Evolutionary conservation across 2,329 filamentous ascomycete species (phyloP).

Genomic region (Ceratocystis diversiconidia): DNA sequence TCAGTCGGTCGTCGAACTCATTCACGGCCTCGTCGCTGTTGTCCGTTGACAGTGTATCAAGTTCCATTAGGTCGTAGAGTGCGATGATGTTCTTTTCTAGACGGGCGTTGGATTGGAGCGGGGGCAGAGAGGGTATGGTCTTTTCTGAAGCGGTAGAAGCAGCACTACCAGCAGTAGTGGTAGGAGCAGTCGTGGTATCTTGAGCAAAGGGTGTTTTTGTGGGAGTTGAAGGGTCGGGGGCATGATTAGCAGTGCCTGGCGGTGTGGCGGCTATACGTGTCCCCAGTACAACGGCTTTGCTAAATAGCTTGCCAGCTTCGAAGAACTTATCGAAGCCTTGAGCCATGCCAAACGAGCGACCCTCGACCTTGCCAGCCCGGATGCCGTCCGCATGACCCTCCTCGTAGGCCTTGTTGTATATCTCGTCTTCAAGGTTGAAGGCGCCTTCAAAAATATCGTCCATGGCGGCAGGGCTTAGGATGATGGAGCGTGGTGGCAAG

Average conservation of each 20-base stretch:
- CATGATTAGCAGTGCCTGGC: not conserved
- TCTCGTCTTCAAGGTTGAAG: slow-evolving; percentile 48
- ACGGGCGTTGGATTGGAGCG: slow-evolving; percentile 44
- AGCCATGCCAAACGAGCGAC: slow-evolving; percentile 76
- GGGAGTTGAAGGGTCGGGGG: not conserved
- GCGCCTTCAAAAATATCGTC: slow-evolving; percentile 43
- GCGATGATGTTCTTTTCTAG: slow-evolving; percentile 63
- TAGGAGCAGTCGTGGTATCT: not conserved
- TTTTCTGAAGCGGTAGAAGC: not conserved
- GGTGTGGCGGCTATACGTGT: slow-evolving; percentile 40
- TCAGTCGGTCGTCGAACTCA: slow-evolving; percentile 80
- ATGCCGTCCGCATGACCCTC: slow-evolving; percentile 64
- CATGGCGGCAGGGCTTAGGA: slow-evolving; percentile 8
- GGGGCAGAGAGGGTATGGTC: slow-evolving; percentile 24
- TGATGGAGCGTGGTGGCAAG: not conserved
- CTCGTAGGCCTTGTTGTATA: slow-evolving; percentile 70
- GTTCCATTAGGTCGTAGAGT: slow-evolving; percentile 65
- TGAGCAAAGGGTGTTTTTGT: not conserved
- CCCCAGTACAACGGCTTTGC: slow-evolving; percentile 70
- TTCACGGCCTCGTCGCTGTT: slow-evolving; percentile 83
- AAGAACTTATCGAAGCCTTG: slow-evolving; percentile 89
- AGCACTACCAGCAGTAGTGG: not conserved
- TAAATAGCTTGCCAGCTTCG: slow-evolving; percentile 64
- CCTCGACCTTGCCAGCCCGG: slow-evolving; percentile 69
- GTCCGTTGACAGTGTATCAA: slow-evolving; percentile 58